phyloP scores from a whole-genome alignment of 352 stramenopile genomes.

The Phytophthora ohioensis region DNA sequence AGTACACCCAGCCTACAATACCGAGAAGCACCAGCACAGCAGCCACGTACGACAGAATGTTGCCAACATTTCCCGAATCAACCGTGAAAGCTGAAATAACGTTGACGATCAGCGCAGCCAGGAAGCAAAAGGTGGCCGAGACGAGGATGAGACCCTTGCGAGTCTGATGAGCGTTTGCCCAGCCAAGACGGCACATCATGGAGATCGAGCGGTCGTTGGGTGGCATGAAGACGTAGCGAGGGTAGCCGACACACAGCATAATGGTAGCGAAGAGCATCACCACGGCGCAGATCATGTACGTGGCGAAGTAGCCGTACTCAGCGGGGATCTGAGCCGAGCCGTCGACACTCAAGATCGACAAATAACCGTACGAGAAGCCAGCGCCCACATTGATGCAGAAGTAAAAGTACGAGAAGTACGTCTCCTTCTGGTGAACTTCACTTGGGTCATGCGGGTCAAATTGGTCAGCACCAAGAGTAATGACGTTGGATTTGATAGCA shows the following conservation, averaged over 20 bases:
- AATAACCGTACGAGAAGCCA: slow-evolving; percentile 74
- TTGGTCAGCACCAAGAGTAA: slow-evolving; percentile 69
- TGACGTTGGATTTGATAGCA: slow-evolving; percentile 70
- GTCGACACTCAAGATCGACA: slow-evolving; percentile 85
- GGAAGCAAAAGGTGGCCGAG: slow-evolving; percentile 37
- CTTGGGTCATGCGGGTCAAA: slow-evolving; percentile 58
- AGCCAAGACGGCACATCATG: slow-evolving; percentile 46
- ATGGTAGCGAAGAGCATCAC: slow-evolving; percentile 53
- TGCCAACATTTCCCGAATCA: slow-evolving; percentile 28
- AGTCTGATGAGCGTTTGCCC: slow-evolving; percentile 35
- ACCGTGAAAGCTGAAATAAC: slow-evolving; percentile 56
- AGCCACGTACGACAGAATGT: slow-evolving; percentile 55
- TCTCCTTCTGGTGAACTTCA: slow-evolving; percentile 62
- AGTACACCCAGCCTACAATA: slow-evolving; percentile 50
- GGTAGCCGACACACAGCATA: slow-evolving; percentile 49
- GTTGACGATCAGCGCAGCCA: slow-evolving; percentile 58
- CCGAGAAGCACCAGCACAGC: slow-evolving; percentile 38
- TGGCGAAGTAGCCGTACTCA: slow-evolving; percentile 84
- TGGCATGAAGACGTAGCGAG: slow-evolving; percentile 60
- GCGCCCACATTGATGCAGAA: slow-evolving; percentile 82
- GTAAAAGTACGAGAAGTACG: slow-evolving; percentile 89
- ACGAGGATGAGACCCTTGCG: slow-evolving; percentile 43
- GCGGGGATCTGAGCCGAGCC: slow-evolving; percentile 68
- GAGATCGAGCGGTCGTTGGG: slow-evolving; percentile 55
- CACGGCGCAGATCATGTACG: slow-evolving; percentile 62